Evolutionary conservation across 257 asterid genomes (phyloP).

Genomic region (Primulina eburnea): DNA sequence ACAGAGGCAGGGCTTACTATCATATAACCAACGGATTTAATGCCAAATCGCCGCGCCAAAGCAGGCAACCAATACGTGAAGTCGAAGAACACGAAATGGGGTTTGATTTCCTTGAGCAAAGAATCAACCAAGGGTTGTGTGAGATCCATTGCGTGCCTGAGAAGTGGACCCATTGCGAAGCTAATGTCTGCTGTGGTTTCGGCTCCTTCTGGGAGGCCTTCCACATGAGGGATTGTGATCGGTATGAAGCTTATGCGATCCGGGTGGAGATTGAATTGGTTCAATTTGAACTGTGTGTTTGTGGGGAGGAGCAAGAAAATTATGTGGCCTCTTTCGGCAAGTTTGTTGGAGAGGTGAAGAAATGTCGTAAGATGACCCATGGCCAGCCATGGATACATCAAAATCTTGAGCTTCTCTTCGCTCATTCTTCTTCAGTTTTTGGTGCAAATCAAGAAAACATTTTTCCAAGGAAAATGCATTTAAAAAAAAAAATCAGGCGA

Average conservation of each 20-base stretch:
- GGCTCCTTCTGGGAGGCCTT: conserved; percentile 43
- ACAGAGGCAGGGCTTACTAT: too few relatives aligned
- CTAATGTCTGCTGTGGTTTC: too few relatives aligned
- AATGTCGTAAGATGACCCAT: conserved; percentile 51
- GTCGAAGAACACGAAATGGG: too few relatives aligned
- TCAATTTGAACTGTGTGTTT: conserved; percentile 20
- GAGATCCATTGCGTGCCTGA: too few relatives aligned
- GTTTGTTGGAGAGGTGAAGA: conserved; percentile 42
- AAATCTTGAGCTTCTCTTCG: conserved; percentile 5
- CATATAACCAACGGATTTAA: too few relatives aligned
- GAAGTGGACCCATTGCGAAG: too few relatives aligned
- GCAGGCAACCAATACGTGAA: too few relatives aligned
- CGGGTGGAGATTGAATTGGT: conserved; percentile 35
- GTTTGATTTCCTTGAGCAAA: too few relatives aligned
- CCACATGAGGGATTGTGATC: conserved; percentile 40
- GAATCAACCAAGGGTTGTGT: too few relatives aligned
- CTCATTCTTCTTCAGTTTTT: not conserved
- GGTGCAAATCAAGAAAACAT: not conserved
- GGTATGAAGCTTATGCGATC: conserved; percentile 35
- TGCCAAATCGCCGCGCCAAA: too few relatives aligned
- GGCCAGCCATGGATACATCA: conserved; percentile 67
- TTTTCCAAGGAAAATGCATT: not conserved
- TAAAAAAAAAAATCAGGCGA: too few relatives aligned
- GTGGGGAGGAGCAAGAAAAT: conserved; percentile 39
- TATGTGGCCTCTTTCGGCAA: conserved; percentile 50